Conservation (phyloP, 106 monocot genomes). For the Acanthochlamys bracteata region DNA sequence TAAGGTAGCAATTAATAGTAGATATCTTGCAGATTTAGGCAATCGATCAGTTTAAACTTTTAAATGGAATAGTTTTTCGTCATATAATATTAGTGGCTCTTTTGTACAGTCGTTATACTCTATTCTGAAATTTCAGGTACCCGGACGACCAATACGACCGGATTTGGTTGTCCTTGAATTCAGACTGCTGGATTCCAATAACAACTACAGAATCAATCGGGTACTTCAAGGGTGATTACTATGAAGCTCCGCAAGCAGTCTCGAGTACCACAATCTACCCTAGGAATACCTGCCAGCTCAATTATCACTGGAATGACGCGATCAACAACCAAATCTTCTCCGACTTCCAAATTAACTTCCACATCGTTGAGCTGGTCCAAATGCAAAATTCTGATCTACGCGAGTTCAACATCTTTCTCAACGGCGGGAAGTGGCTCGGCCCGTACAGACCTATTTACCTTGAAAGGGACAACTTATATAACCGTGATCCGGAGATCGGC, state of each 20-base stretch:
- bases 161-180: not conserved
- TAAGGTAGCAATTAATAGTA: too few species aligned
- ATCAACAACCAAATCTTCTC: not conserved
- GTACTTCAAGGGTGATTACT: not conserved
- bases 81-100: too few species aligned
- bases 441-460: not conserved
- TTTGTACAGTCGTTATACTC: too few species aligned
- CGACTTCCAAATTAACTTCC: not conserved
- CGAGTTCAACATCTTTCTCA: not conserved
- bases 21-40: too few species aligned
- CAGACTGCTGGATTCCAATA: not conserved
- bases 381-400: not conserved
- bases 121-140: slow-evolving; percentile 12
- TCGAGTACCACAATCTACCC: not conserved
- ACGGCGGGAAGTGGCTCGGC: not conserved
- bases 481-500: not conserved
- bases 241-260: not conserved
- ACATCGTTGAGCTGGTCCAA: not conserved
- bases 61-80: too few species aligned
- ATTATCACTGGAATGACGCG: not conserved
- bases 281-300: not conserved
- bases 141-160: slow-evolving; percentile 10
- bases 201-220: not conserved
- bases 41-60: too few species aligned
- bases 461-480: not conserved